Percentiles rank a stretch among this genome's conserved stretches.
These are phyloP conservation scores for Phaeomoniella chlamydospora DNA, from an alignment of 2,329 filamentous ascomycete genomes.

Conservation along the genomic window DNA sequence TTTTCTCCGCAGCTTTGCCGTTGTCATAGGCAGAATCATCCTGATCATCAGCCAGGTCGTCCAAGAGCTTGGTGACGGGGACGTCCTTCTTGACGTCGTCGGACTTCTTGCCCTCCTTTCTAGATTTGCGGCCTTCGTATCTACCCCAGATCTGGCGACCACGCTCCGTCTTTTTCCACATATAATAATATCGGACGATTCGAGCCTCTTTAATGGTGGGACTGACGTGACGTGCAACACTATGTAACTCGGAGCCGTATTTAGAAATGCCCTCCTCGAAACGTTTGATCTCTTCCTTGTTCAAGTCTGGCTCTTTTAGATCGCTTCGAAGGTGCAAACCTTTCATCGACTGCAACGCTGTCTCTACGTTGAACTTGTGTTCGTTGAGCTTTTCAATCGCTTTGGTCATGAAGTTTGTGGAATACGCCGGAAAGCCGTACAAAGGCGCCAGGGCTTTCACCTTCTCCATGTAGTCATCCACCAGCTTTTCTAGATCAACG, in stretches of 20 bases:
- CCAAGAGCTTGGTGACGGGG: constrained; percentile 60
- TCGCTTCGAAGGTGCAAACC: constrained; percentile 52
- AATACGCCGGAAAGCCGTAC: constrained; percentile 58
- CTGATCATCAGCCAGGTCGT: constrained; percentile 81
- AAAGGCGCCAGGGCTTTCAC: constrained; percentile 50
- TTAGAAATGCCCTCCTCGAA: constrained; percentile 87
- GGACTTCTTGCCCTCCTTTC: constrained; percentile 60
- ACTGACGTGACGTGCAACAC: constrained; percentile 67
- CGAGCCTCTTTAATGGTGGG: constrained; percentile 66
- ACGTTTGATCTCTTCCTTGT: constrained; percentile 63
- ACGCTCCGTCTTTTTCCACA: constrained; percentile 87
- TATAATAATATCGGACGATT: constrained; percentile 88
- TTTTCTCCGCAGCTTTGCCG: constrained; percentile 65
- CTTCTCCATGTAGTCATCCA: constrained; percentile 63
- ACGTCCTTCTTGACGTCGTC: constrained; percentile 42
- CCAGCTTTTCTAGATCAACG: constrained; percentile 33
- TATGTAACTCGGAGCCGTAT: constrained; percentile 78
- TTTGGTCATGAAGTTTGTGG: constrained; percentile 78
- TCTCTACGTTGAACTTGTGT: constrained; percentile 55
- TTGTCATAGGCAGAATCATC: constrained; percentile 95
- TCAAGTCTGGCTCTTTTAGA: constrained; percentile 75
- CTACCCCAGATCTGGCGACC: constrained; percentile 83
- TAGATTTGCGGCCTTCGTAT: constrained; percentile 74
- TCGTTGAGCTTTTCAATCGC: constrained; percentile 61
- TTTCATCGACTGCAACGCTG: constrained; percentile 55